Base-by-base conservation (phyloP, 2,329 filamentous ascomycete genomes). In the Pyrenochaeta sp. region DNA sequence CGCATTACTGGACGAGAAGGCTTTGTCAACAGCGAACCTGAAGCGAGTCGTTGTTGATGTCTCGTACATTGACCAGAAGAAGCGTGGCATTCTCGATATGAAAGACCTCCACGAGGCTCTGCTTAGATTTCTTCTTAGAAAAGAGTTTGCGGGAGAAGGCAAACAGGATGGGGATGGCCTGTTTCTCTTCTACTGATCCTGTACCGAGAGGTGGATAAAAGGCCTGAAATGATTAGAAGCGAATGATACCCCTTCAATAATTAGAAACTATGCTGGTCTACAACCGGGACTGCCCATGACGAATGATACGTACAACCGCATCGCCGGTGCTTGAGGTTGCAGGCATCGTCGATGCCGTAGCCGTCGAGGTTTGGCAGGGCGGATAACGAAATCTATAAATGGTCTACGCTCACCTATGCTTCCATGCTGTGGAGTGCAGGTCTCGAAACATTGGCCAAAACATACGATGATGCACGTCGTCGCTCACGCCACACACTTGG, bases 61-160 rank as follows among this genome's bases (percentile, higher is more conserved):
- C 13, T 97, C 93, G 7, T 90, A 97, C 73, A 91, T 97, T 65
- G 94, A 99, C 78, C 88, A 91, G 78, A 99, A 99, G 84, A 96
- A 96, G 83, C 85, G 93, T 46, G 92, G 93, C 0, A 87, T 99
- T 63, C 87, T 97, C 77, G 95, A 98, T 73, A 97, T 98, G 92
- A 92, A 91, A 77, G 95, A 99, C 60, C 92, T 92, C 0, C 90
- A 93, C 81, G 84, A 93, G 71, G 91, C 92, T 6, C 84, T 98
- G 47, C 86, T 92, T 45, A 85, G 87, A 60, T 87, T 96, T 73
- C 80, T 99, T 50, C 85, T 89, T 34, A 84, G 88, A 54, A 81
- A 86, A 15, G 88, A 91, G 69, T 85, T 97, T 66, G 90, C 73
- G n/a, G 71, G 68, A 2, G 70, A 71, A 22, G 67, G 63, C 37